These are phyloP conservation scores for Pythium coloratum DNA, from an alignment of 352 stramenopile species.

Conservation along the genomic window DNA sequence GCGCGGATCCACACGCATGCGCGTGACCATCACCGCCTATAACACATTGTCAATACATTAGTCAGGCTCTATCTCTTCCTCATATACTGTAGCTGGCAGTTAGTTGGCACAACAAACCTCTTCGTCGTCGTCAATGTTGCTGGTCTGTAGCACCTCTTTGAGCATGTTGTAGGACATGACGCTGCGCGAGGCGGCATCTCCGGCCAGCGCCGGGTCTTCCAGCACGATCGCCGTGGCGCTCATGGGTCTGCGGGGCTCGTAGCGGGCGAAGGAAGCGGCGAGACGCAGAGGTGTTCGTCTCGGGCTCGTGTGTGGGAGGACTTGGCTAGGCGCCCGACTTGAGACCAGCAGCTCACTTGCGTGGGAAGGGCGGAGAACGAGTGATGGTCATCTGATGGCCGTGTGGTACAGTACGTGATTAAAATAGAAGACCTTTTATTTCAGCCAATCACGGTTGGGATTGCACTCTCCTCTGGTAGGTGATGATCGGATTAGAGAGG, in stretches of 20 bases:
- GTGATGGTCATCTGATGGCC: constrained; percentile 9
- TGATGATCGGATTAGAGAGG: neutral
- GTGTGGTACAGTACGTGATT: neutral
- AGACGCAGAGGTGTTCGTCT: neutral
- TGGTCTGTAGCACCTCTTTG: constrained; percentile 71
- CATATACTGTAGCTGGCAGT: too few relatives aligned
- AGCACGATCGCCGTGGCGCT: constrained; percentile 9
- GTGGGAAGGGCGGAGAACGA: constrained; percentile 3
- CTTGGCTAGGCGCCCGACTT: neutral
- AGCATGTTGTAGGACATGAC: constrained; percentile 76
- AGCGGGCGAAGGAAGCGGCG: too few relatives aligned
- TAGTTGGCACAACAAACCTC: constrained; percentile 42
- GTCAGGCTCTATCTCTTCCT: too few relatives aligned
- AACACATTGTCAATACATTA: neutral
- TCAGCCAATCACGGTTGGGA: neutral
- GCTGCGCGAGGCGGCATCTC: constrained; percentile 29
- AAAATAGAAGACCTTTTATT: neutral
- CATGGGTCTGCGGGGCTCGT: neutral
- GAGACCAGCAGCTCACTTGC: constrained; percentile 3
- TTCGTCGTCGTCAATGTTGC: constrained; percentile 77
- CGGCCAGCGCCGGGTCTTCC: neutral
- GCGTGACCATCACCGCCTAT: constrained; percentile 80
- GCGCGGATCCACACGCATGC: constrained; percentile 73
- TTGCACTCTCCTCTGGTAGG: neutral
- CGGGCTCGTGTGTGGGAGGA: neutral